Evolutionary conservation across 2,329 filamentous ascomycete species (phyloP), one percentile per base, ranked within the genome.

Genomic region (Diplodia sapinea): DNA sequence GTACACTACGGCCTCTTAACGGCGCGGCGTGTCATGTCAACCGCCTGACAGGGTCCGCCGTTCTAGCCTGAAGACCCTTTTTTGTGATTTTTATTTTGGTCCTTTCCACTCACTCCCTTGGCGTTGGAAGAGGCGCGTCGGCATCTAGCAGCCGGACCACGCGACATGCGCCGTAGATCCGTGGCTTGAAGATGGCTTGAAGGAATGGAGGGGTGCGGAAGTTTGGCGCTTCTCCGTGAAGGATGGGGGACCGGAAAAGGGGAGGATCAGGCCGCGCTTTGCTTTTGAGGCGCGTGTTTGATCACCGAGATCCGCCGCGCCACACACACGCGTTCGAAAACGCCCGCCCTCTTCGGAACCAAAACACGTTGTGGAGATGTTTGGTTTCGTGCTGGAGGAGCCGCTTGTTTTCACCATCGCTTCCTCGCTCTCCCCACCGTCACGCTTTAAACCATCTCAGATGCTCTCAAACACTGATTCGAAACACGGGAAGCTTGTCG

Each of bases 291-390:
- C 57, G 40, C 23, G 5, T 38, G 59, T 63, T 63, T 63, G 59
- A 63, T 63, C 59, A 63, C 59, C 59, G 59, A 63, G 59, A 63
- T 63, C 59, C 59, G 47, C 59, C 59, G 59, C 59, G 59, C 59
- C 59, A 63, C 59, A 20, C 36, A 43, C n/a, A 23, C 17, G n/a
- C 51, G 20, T 47, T 20, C 31, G 43, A 20, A 47, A 47, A 47
- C 43, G 43, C 43, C 43, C 43, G 17, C 43, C 7, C 31, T 20
- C 40, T 9, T 47, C 17, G 17, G 20, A 47, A 0, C 43, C 43
- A 20, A n/a, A 20, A n/a, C 43, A 20, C 43, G 17, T 20, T 62
- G 59, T 62, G 57, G 43, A 17, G 57, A 11, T 20, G 43, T 47
- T 47, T 47, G 43, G 43, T 20, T 20, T 20, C 43, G 43, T 11